phyloP scores from a whole-genome alignment of 2,329 filamentous ascomycete species.

The Teratosphaeria nubilosa region DNA sequence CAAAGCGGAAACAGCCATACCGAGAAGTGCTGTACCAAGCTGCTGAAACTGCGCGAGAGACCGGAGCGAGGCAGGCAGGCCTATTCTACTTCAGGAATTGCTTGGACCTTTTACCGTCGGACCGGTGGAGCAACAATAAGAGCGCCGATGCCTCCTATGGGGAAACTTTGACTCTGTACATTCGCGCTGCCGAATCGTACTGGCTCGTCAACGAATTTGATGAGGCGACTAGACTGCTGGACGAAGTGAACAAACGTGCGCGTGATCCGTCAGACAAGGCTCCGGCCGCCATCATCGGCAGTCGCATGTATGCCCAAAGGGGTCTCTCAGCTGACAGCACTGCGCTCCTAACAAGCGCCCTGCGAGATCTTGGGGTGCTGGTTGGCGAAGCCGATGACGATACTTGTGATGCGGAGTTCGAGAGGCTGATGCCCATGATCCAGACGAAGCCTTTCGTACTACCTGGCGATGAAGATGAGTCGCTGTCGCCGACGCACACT shows the following conservation, averaged over 20 bases:
- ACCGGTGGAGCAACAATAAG: slow-evolving; percentile 58
- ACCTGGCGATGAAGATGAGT: slow-evolving; percentile 22
- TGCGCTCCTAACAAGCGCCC: slow-evolving; percentile 57
- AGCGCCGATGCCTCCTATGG: slow-evolving; percentile 68
- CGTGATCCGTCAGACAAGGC: slow-evolving; percentile 69
- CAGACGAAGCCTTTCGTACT: slow-evolving; percentile 8
- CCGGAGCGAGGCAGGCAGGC: slow-evolving; percentile 71
- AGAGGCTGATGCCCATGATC: slow-evolving; percentile 26
- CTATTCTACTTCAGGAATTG: slow-evolving; percentile 72
- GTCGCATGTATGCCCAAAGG: slow-evolving; percentile 63
- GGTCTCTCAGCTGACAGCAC: slow-evolving; percentile 64
- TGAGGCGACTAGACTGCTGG: slow-evolving; percentile 58
- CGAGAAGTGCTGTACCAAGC: slow-evolving; percentile 69
- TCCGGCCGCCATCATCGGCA: slow-evolving; percentile 72
- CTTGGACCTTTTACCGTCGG: slow-evolving; percentile 64
- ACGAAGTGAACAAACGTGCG: slow-evolving; percentile 59
- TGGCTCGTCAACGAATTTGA: slow-evolving; percentile 65
- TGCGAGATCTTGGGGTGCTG: slow-evolving; percentile 57
- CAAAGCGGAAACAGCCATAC: slow-evolving; percentile 44
- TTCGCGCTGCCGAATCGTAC: slow-evolving; percentile 72
- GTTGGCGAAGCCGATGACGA: slow-evolving; percentile 60
- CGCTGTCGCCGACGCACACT: slow-evolving; percentile 17
- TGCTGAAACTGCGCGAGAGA: slow-evolving; percentile 68
- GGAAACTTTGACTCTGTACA: slow-evolving; percentile 71
- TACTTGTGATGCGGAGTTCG: slow-evolving; percentile 67